These are phyloP conservation scores for Filobasidium wieringae DNA, from an alignment of 768 basidiomycete genomes.

Conservation along the genomic window DNA sequence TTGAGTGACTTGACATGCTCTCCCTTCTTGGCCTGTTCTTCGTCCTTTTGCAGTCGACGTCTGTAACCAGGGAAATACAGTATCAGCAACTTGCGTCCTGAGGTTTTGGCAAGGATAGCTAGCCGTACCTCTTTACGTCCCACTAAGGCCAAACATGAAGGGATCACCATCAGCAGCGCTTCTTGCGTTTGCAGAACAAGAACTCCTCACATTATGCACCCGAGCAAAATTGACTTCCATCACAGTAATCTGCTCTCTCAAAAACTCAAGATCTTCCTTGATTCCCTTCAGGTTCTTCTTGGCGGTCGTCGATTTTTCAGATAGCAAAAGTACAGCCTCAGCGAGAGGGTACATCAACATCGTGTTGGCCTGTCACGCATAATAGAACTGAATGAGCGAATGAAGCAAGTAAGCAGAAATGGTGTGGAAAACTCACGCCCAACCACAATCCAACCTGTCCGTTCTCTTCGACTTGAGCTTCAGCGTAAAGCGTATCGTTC, in stretches of 20 bases:
- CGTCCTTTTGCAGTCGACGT: not conserved
- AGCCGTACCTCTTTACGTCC: constrained; percentile 17
- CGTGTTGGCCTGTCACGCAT: constrained; percentile 65
- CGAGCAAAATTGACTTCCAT: constrained; percentile 94
- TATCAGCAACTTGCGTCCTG: not conserved
- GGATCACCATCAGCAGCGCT: not conserved
- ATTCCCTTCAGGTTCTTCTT: constrained; percentile 55
- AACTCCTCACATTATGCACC: constrained; percentile 57
- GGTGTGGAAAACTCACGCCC: constrained; percentile 51
- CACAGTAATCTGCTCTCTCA: constrained; percentile 86
- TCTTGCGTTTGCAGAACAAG: not conserved
- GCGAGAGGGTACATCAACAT: constrained; percentile 88
- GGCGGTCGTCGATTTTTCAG: constrained; percentile 62
- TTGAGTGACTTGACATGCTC: constrained; percentile 1
- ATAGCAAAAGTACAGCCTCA: constrained; percentile 61
- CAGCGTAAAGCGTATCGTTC: constrained; percentile 87
- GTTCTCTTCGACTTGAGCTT: constrained; percentile 73
- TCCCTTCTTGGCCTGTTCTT: not conserved
- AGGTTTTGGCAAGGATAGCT: not conserved
- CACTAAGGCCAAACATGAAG: constrained; percentile 4
- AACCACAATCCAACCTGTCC: constrained; percentile 92
- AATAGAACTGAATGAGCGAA: not conserved
- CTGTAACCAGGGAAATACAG: not conserved
- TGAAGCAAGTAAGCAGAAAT: not conserved
- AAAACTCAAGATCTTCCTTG: constrained; percentile 78